Evolutionary conservation across 2,329 filamentous ascomycete species (phyloP), one percentile per base, ranked within the genome.

Genomic region (Cercospora sp.): DNA sequence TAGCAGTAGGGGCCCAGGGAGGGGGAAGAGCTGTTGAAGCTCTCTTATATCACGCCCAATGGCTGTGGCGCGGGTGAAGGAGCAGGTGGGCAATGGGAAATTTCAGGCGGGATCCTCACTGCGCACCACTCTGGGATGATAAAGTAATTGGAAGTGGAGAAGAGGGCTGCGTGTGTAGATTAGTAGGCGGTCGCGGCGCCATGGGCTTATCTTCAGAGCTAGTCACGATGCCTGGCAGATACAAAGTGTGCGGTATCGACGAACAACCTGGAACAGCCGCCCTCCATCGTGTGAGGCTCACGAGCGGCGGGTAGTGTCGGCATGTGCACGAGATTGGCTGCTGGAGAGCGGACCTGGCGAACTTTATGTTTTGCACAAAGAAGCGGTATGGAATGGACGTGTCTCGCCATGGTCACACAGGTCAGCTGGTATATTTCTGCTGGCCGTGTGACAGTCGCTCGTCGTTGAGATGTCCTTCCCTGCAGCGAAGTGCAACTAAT

Each of bases 1-100:
- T 20, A 45, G 36, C 53, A 30, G 45, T 23, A 13, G 18, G 45
- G n/a, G n/a, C 20, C 26, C 13, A 4, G 45, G 63, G 39, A 48
- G 39, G 33, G 39, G 45, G 36, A 45, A 59, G 58, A 67, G 66
- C 66, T 72, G 68, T 69, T 72, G 70, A 72, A 72, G 70, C 64
- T 68, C 67, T 65, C 61, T 57, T 55, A 18, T 23, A 51, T 51
- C 45, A 53, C 33, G 33, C 12, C 31, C 59, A 61, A 61, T 61
- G 59, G 31, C 31, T 61, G 31, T 13, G 39, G 59, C 18, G 39
- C 30, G 59, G n/a, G 10, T 20, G 23, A 12, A 23, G 20, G 58
- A 60, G 36, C 28, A 33, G 26, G 55, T 36, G 26, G 33, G 45
- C 51, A 55, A 31, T 30, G n/a, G 57, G 26, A 30, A 28, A 48